phyloP scores from a whole-genome alignment of 2,329 filamentous ascomycete genomes.

The Talaromyces sp. region DNA sequence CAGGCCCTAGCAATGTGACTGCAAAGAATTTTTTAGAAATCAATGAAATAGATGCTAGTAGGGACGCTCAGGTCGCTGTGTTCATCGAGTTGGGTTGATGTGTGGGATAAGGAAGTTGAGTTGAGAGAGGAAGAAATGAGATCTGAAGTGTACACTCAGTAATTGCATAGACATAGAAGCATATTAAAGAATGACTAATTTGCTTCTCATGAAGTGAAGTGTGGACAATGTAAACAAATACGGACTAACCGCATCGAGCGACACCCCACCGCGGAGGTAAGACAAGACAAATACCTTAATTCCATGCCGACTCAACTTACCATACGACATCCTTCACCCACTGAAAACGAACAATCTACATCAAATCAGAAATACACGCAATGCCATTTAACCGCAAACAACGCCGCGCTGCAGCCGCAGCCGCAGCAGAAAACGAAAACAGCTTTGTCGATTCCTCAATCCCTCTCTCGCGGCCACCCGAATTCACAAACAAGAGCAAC shows the following conservation, averaged over 20 bases:
- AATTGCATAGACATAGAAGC: not conserved
- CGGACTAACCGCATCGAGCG: not conserved
- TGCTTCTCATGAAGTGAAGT: too few relatives aligned
- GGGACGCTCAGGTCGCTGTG: too few relatives aligned
- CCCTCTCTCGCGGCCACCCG: constrained; percentile 30
- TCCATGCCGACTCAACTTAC: not conserved
- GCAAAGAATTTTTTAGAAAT: too few relatives aligned
- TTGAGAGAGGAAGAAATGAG: not conserved
- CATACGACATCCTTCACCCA: not conserved
- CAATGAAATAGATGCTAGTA: too few relatives aligned
- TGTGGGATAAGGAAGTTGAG: not conserved
- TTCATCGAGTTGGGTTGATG: not conserved
- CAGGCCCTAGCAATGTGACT: too few relatives aligned
- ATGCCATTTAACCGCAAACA: constrained; percentile 36
- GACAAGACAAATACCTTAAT: constrained; percentile 2
- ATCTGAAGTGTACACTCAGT: not conserved
- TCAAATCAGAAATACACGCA: not conserved
- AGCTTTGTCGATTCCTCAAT: constrained; percentile 32
- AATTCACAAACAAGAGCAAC: constrained; percentile 15
- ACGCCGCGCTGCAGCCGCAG: constrained; percentile 34
- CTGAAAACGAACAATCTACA: too few relatives aligned
- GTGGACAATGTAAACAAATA: not conserved
- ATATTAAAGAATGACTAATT: too few relatives aligned
- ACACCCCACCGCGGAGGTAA: not conserved
- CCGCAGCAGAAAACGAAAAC: constrained; percentile 18